Percentiles rank a stretch among this genome's conserved stretches.
These are phyloP conservation scores for Cucumis cinereus DNA, from an alignment of 306 rosid genomes.

Conservation along the genomic window DNA sequence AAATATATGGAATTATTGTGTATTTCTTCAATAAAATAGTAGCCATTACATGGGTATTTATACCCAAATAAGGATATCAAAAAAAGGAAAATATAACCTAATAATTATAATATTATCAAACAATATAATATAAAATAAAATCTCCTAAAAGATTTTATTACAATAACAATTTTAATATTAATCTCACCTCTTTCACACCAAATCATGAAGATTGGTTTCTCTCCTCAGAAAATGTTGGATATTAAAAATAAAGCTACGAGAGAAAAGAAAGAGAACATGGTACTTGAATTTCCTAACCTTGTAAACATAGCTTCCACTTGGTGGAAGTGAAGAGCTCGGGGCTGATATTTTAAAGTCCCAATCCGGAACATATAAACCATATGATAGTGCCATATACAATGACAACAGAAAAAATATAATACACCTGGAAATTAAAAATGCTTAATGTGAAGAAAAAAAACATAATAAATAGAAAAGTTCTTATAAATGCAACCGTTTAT, in stretches of 20 bases:
- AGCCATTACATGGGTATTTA: too few relatives aligned
- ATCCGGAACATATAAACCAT: constrained; percentile 83
- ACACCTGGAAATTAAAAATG: constrained; percentile 34
- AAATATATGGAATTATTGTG: too few relatives aligned
- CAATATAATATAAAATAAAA: too few relatives aligned
- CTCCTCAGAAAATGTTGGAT: background rate
- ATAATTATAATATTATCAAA: too few relatives aligned
- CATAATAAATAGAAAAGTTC: background rate
- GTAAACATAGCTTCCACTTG: constrained; percentile 29
- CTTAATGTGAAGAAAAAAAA: background rate
- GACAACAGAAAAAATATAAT: constrained; percentile 38
- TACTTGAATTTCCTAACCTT: constrained; percentile 30
- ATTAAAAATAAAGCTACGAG: background rate
- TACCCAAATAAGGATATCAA: too few relatives aligned
- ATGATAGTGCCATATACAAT: constrained; percentile 42
- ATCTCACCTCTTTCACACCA: background rate
- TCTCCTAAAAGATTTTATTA: too few relatives aligned
- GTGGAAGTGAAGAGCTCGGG: constrained; percentile 27
- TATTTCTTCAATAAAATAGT: too few relatives aligned
- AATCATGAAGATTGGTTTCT: background rate
- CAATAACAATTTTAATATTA: too few relatives aligned
- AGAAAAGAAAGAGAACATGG: background rate
- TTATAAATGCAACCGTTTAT: background rate
- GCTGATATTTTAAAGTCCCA: constrained; percentile 52
- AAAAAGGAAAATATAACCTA: too few relatives aligned